A percentile compares a stretch with the other conserved stretches of the same genome.
phyloP scores from a whole-genome alignment of 345 rosid genomes.

The Clarkia xantiana region DNA sequence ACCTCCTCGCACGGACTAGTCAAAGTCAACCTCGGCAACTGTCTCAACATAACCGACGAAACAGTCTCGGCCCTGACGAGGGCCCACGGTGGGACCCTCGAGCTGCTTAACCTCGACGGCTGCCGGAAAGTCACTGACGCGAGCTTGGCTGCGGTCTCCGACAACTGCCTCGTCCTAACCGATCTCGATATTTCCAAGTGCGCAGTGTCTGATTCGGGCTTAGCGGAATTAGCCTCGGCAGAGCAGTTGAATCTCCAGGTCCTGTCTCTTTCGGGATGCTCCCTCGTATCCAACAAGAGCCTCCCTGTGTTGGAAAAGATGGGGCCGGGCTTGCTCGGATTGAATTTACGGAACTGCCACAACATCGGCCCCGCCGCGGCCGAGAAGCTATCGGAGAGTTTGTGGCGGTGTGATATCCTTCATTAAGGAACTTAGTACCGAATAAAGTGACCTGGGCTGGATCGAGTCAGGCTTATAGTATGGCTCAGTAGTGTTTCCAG shows the following conservation, averaged over 20 bases:
- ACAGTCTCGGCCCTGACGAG: conserved; percentile 27
- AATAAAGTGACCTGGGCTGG: no score
- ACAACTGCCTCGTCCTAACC: conserved; percentile 33
- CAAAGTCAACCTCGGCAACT: conserved; percentile 44
- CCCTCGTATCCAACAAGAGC: conserved; percentile 39
- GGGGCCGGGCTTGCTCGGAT: conserved; percentile 40
- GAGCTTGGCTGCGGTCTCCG: conserved; percentile 43
- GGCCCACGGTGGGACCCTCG: conserved; percentile 48
- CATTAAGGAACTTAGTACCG: conserved; percentile 10
- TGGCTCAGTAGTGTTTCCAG: conserved; percentile 1
- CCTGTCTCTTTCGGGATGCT: conserved; percentile 46
- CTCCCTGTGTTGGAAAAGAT: conserved; percentile 24
- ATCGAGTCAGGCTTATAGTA: not conserved
- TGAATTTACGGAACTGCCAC: conserved; percentile 58
- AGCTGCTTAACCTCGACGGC: conserved; percentile 45
- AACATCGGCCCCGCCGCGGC: conserved; percentile 33
- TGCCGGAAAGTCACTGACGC: conserved; percentile 58
- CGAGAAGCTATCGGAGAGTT: conserved; percentile 29
- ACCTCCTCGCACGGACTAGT: conserved; percentile 41
- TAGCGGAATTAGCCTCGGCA: conserved; percentile 30
- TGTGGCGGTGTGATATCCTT: conserved; percentile 69
- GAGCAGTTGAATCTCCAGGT: conserved; percentile 37
- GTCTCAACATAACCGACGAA: conserved; percentile 45
- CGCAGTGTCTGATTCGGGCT: conserved; percentile 37
- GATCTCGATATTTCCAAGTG: conserved; percentile 56